A percentile compares a stretch with the other conserved stretches of the same genome.
These are phyloP conservation scores for Anisogramma anomala DNA, from an alignment of 2,329 filamentous ascomycete genomes.

Conservation along the genomic window DNA sequence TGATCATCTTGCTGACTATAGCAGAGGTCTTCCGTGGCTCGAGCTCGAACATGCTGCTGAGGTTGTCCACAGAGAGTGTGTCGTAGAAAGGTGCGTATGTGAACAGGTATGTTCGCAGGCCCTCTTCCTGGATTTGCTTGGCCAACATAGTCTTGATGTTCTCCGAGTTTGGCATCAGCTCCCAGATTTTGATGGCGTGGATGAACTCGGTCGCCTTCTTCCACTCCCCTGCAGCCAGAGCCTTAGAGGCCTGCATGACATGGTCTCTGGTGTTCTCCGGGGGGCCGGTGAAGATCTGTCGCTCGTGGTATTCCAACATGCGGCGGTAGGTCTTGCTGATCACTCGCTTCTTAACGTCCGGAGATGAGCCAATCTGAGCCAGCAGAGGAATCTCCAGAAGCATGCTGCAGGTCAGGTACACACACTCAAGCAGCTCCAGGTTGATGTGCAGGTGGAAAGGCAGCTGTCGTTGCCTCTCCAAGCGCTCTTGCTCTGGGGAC, in stretches of 20 bases:
- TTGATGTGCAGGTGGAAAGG: slow-evolving; percentile 99
- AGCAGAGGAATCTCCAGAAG: slow-evolving; percentile 94
- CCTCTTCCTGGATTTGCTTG: slow-evolving; percentile 97
- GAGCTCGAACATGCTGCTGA: slow-evolving; percentile 92
- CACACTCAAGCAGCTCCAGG: slow-evolving; percentile 92
- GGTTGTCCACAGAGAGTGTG: slow-evolving; percentile 74
- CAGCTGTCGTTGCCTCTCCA: slow-evolving; percentile 93
- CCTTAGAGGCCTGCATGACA: slow-evolving; percentile 98
- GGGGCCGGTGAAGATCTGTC: slow-evolving; percentile 96
- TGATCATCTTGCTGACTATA: slow-evolving; percentile 98
- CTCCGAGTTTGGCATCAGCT: slow-evolving; percentile 83
- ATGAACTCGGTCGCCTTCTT: slow-evolving; percentile 92
- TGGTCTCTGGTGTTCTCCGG: slow-evolving; percentile 98
- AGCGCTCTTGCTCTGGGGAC: slow-evolving; percentile 90
- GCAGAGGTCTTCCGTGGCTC: slow-evolving; percentile 83
- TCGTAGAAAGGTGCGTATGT: slow-evolving; percentile 99
- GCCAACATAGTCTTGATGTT: slow-evolving; percentile 96
- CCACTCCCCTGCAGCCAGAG: slow-evolving; percentile 93
- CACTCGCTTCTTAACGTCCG: slow-evolving; percentile 91
- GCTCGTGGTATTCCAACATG: slow-evolving; percentile 98
- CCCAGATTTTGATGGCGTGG: slow-evolving; percentile 99
- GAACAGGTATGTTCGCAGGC: slow-evolving; percentile 95
- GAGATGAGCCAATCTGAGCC: slow-evolving; percentile 90
- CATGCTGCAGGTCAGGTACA: slow-evolving; percentile 99
- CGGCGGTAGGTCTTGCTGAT: slow-evolving; percentile 99